Percentiles rank a stretch among this genome's conserved stretches.
phyloP scores from a whole-genome alignment of 306 rosid genomes.

The Rubus idaeus region DNA sequence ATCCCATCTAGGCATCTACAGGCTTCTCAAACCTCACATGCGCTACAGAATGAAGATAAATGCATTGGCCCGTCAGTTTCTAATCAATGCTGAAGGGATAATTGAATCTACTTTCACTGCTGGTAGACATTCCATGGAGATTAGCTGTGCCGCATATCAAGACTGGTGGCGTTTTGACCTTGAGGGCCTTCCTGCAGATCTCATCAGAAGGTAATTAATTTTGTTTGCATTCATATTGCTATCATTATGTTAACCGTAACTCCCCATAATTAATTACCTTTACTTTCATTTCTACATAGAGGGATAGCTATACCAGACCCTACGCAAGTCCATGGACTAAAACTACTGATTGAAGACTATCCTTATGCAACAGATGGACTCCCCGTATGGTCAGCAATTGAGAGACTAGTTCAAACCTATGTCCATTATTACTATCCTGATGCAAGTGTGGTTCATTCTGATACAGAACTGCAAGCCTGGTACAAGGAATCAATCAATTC shows the following conservation, averaged over 20 bases:
- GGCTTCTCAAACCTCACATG: conserved; percentile 87
- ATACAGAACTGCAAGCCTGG: conserved; percentile 82
- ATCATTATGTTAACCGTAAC: background rate
- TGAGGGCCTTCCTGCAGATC: conserved; percentile 79
- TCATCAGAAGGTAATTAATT: too few species aligned
- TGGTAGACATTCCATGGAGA: conserved; percentile 71
- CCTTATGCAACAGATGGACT: conserved; percentile 86
- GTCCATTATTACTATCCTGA: conserved; percentile 72
- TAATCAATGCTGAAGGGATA: conserved; percentile 63
- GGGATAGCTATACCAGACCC: conserved; percentile 82
- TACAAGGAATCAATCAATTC: conserved; percentile 71
- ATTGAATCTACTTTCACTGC: conserved; percentile 78
- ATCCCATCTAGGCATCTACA: conserved; percentile 75
- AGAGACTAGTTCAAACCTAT: conserved; percentile 66
- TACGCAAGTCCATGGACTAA: conserved; percentile 71
- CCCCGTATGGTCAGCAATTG: conserved; percentile 69
- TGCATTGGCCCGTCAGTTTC: conserved; percentile 66
- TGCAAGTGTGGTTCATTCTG: conserved; percentile 45
- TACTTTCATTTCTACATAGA: conserved; percentile 26
- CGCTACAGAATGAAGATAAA: conserved; percentile 80
- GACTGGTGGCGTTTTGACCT: conserved; percentile 72
- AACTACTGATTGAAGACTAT: conserved; percentile 64
- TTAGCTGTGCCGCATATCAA: conserved; percentile 76
- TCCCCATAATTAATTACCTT: background rate
- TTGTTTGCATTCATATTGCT: conserved; percentile 24